Evolutionary conservation across 805 yeast genomes (phyloP).

Genomic region (Wickerhamomyces tratensis): DNA sequence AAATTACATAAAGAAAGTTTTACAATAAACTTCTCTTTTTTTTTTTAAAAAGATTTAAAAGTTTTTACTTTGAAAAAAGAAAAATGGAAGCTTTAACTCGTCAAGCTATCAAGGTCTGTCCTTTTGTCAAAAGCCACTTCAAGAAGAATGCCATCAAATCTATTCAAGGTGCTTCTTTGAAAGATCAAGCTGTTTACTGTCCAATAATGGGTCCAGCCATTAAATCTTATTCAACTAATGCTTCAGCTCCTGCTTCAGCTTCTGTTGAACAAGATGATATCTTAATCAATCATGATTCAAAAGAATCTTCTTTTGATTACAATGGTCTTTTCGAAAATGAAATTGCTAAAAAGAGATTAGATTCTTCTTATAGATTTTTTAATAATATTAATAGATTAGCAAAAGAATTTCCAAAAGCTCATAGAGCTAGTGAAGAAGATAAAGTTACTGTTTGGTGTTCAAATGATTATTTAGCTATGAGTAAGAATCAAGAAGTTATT

Average conservation of each 20-base stretch:
- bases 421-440: constrained; percentile 61
- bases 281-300: constrained; percentile 23
- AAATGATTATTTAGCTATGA: constrained; percentile 95
- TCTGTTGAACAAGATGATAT: constrained; percentile 18
- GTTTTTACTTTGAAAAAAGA: no score
- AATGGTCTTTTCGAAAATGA: constrained; percentile 59
- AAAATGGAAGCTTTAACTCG: constrained; percentile 79
- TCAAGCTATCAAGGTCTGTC: constrained; percentile 73
- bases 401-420: constrained; percentile 88
- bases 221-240: constrained; percentile 20
- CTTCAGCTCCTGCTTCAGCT: constrained; percentile 19
- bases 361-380: constrained; percentile 91
- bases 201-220: constrained; percentile 90
- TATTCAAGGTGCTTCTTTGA: constrained; percentile 29
- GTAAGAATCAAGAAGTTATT: constrained; percentile 66
- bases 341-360: constrained; percentile 64
- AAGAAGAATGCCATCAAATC: constrained; percentile 51
- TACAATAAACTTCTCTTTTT: no score
- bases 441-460: constrained; percentile 99
- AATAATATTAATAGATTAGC: constrained; percentile 97
- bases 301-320: constrained; percentile 58
- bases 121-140: constrained; percentile 54
- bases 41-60: no score
- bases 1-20: no score
- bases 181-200: constrained; percentile 57